These are phyloP conservation scores for Nicotiana undulata DNA, from an alignment of 257 asterid genomes.

Conservation along the genomic window DNA sequence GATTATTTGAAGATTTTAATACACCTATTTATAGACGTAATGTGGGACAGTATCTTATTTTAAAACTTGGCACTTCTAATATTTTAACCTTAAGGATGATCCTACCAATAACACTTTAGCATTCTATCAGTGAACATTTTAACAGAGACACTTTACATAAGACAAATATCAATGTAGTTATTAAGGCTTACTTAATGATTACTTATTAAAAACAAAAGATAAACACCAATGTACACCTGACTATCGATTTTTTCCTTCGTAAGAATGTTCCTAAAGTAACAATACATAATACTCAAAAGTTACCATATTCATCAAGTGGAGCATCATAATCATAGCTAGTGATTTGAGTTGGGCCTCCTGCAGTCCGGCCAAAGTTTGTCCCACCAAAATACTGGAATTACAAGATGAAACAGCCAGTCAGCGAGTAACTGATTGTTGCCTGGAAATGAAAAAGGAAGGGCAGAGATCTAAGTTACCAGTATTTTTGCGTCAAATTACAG, in stretches of 20 bases:
- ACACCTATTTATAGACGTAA: not conserved
- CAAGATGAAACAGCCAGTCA: constrained; percentile 7
- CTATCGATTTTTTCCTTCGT: not conserved
- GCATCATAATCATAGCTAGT: constrained; percentile 98
- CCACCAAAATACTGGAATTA: constrained; percentile 90
- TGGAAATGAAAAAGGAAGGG: not conserved
- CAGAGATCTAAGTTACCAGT: not conserved
- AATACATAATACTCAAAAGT: not conserved
- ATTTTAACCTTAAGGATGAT: not conserved
- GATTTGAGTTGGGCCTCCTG: constrained; percentile 88
- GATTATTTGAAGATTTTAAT: not conserved
- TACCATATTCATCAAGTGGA: constrained; percentile 94
- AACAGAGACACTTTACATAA: not conserved
- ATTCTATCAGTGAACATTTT: not conserved
- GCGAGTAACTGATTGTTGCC: constrained; percentile 10
- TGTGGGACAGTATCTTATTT: not conserved
- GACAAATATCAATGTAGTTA: not conserved
- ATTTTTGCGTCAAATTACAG: not conserved
- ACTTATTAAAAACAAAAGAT: not conserved
- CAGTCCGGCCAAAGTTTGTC: constrained; percentile 86
- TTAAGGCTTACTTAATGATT: not conserved
- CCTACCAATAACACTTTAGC: not conserved
- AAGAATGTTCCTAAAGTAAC: not conserved
- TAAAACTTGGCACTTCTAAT: not conserved
- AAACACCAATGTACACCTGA: not conserved